These are phyloP conservation scores for Lactifluus volemus DNA, from an alignment of 768 basidiomycete genomes.

Conservation along the genomic window DNA sequence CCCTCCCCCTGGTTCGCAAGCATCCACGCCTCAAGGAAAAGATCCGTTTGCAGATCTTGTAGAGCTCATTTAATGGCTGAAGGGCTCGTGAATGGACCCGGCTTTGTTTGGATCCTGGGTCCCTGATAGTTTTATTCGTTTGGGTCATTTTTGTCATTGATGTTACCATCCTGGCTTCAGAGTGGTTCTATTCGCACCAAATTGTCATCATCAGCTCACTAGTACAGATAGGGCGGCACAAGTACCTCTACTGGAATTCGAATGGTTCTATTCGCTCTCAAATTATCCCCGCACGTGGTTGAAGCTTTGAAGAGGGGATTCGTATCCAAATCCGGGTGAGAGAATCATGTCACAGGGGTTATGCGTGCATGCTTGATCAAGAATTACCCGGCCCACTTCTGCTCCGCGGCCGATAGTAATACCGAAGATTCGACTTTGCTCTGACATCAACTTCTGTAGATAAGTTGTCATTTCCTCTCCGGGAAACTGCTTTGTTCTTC, in stretches of 20 bases:
- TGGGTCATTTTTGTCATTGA: neutral
- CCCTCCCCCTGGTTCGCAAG: slow-evolving; percentile 14
- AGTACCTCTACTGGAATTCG: neutral
- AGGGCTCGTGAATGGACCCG: neutral
- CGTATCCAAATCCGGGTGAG: neutral
- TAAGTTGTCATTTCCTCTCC: neutral
- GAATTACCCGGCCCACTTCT: slow-evolving; percentile 1
- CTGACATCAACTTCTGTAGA: neutral
- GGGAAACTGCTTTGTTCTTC: slow-evolving; percentile 4
- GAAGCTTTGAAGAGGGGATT: neutral
- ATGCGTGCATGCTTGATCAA: neutral
- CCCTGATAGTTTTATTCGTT: neutral
- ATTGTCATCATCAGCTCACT: neutral
- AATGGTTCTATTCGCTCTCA: neutral
- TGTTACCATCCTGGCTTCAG: neutral
- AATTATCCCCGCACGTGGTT: neutral
- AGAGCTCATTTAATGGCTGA: slow-evolving; percentile 48
- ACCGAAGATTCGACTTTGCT: neutral
- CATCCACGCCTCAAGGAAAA: slow-evolving; percentile 39
- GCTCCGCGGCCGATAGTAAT: slow-evolving; percentile 3
- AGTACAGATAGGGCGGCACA: neutral
- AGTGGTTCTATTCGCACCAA: neutral
- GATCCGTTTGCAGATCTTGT: slow-evolving; percentile 83
- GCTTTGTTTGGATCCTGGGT: neutral
- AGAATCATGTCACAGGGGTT: neutral